These are phyloP conservation scores for Incumbomyces delicatus DNA, from an alignment of 2,329 filamentous ascomycete species.

Conservation along the genomic window DNA sequence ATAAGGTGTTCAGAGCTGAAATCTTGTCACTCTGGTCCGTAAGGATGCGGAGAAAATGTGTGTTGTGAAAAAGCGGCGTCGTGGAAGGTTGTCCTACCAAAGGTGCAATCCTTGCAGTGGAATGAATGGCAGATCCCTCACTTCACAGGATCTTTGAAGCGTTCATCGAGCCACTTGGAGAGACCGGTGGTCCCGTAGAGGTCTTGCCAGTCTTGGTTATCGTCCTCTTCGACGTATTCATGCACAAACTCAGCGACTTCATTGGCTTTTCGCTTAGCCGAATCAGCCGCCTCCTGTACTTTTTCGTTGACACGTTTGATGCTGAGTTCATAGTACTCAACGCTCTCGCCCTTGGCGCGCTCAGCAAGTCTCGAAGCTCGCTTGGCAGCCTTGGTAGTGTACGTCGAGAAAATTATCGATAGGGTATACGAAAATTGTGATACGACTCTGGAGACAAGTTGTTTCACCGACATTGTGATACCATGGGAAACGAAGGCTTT, in stretches of 20 bases:
- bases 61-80: too few relatives aligned
- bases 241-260: conserved; percentile 37
- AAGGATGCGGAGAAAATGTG: too few relatives aligned
- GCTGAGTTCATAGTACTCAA: conserved; percentile 32
- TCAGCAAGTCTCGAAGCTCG: conserved; percentile 31
- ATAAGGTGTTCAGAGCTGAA: too few relatives aligned
- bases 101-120: too few relatives aligned
- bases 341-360: conserved; percentile 25
- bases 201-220: conserved; percentile 28
- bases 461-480: conserved; percentile 78
- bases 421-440: conserved; percentile 62
- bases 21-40: too few relatives aligned
- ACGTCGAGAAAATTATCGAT: conserved; percentile 35
- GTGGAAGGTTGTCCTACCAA: too few relatives aligned
- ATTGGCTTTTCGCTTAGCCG: conserved; percentile 23
- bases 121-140: not conserved
- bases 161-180: conserved; percentile 16
- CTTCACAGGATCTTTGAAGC: conserved; percentile 3
- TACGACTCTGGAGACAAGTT: conserved; percentile 61
- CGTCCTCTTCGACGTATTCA: conserved; percentile 36
- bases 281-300: conserved; percentile 20
- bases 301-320: conserved; percentile 30
- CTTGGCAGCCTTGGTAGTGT: conserved; percentile 30
- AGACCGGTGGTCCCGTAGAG: conserved; percentile 25
- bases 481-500: conserved; percentile 82